These are phyloP conservation scores for Tulasnella sp. DNA, from an alignment of 768 basidiomycete species.

Conservation along the genomic window DNA sequence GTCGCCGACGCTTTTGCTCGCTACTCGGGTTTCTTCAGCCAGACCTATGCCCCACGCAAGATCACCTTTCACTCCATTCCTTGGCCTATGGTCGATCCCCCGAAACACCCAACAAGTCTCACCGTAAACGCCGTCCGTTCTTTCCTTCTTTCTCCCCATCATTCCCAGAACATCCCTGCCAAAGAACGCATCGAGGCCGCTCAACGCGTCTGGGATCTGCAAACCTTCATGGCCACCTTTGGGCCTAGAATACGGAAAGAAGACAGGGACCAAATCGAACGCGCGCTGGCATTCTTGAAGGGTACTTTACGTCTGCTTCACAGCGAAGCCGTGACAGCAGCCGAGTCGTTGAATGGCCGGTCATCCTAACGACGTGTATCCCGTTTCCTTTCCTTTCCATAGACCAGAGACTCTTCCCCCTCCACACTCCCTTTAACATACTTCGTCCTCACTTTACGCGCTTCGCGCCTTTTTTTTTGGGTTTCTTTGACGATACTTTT, in stretches of 20 bases:
- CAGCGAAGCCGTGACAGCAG: conserved; percentile 5
- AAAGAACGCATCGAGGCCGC: conserved; percentile 3
- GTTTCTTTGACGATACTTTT: no score
- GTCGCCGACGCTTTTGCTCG: conserved; percentile 6
- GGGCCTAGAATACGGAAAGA: not conserved
- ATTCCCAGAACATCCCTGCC: not conserved
- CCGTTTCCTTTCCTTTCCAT: not conserved
- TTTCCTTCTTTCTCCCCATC: conserved; percentile 10
- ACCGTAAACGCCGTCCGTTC: conserved; percentile 8
- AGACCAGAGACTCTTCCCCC: not conserved
- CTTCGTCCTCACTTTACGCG: not conserved
- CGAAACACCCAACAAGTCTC: conserved; percentile 3
- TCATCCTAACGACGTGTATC: not conserved
- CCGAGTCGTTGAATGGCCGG: not conserved
- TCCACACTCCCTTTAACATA: not conserved
- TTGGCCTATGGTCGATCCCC: conserved; percentile 8
- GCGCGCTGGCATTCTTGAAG: conserved; percentile 11
- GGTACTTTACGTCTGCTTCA: conserved; percentile 11
- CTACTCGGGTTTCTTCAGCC: not conserved
- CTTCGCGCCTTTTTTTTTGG: not conserved
- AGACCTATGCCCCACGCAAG: conserved; percentile 1
- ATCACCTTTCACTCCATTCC: conserved; percentile 2
- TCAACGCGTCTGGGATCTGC: conserved; percentile 7
- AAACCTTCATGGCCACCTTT: not conserved
- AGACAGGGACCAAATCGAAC: conserved; percentile 3